Percentiles rank a stretch among this genome's conserved stretches.
Conservation (phyloP, 1,139 yeast species). For the Suhomyces bolitotheri region DNA sequence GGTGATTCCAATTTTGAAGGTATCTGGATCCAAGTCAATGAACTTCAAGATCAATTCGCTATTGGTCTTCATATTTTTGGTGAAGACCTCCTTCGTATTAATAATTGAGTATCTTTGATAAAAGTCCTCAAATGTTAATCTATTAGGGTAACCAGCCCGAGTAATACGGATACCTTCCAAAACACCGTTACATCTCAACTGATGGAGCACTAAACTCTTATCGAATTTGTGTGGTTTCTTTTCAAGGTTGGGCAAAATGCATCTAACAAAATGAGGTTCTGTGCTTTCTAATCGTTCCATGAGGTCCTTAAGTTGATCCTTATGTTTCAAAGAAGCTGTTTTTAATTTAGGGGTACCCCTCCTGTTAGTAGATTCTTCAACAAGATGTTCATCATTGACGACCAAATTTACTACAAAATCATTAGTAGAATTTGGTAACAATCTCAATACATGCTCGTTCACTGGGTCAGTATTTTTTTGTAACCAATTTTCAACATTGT, state of each 20-base stretch:
- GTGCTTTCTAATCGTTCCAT: conserved; percentile 77
- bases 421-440: conserved; percentile 59
- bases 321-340: conserved; percentile 84
- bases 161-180: conserved; percentile 97
- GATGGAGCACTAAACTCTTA: conserved; percentile 77
- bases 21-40: conserved; percentile 59
- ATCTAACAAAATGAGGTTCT: conserved; percentile 95
- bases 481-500: conserved; percentile 88
- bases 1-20: conserved; percentile 78
- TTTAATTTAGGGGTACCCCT: conserved; percentile 44
- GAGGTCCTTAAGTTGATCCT: conserved; percentile 73
- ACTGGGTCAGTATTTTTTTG: conserved; percentile 95
- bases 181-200: conserved; percentile 95
- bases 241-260: conserved; percentile 85
- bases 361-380: conserved; percentile 8
- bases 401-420: conserved; percentile 40
- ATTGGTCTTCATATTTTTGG: conserved; percentile 58
- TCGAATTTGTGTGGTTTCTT: conserved; percentile 75
- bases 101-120: conserved; percentile 71
- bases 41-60: conserved; percentile 67
- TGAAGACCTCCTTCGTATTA: conserved; percentile 44
- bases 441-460: conserved; percentile 66
- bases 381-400: conserved; percentile 23
- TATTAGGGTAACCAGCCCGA: conserved; percentile 94
- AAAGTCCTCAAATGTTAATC: conserved; percentile 82